Base-by-base conservation (phyloP, 257 asterid species). In the Solanum medicagineum region DNA sequence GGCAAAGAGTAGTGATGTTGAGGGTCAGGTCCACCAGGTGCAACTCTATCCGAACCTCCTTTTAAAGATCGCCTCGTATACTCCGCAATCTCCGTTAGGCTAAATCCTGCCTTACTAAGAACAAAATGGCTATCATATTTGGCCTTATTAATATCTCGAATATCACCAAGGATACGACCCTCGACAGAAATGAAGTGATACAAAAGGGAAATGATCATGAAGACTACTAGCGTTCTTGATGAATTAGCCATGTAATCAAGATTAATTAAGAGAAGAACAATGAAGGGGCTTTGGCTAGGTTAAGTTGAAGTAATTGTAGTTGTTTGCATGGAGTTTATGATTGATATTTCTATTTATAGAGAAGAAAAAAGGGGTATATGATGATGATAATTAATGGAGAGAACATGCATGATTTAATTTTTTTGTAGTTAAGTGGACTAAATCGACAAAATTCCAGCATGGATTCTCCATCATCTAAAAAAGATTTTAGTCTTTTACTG, bases 21-120 rank as follows among this genome's bases (percentile, higher is more conserved):
- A 81, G 89, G 86, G 44, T 91, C 91, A 10, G 94, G 94, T 2
- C 94, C 94, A 14, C 87, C 83, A 0, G 94, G 94, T 32, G 86
- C 90, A 51, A 36, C 86, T 65, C 89, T 87, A 26, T 90, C 90
- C 9, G 49, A 24, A 20, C 40, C 85, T 0, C 36, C 57, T 56
- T 82, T 73, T 7, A 90, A 84, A 24, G 90, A 81, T 56, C 94
- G 88, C 79, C 89, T 88, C 73, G 45, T 56, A 59, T 82, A 86
- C 47, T 68, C 73, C 66, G 89, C 86, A 20, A 90, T 42, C 20
- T 87, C 90, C 14, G n/a, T 17, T 0, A 80, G 83, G 77, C 80
- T 60, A 19, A 92, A 89, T 1, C 93, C 93, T 8, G 87, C 82
- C 80, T 83, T 88, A 4, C 83, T 87, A 77, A 87, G 83, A 42